Conservation (phyloP, 2,329 filamentous ascomycete genomes). For the Grosmannia clavigera region DNA sequence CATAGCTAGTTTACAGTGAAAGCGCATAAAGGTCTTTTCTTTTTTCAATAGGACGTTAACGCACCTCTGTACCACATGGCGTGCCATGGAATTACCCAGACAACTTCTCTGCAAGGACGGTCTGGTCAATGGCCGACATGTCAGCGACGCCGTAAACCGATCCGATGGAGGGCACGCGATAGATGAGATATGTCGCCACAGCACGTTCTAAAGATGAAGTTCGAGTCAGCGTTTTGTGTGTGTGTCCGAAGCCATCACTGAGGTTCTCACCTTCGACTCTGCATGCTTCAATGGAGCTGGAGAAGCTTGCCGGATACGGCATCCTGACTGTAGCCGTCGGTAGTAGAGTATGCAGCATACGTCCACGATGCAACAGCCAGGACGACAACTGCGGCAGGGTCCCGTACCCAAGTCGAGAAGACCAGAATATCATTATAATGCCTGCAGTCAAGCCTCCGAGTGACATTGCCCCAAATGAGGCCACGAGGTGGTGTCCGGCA, state of each 20-base stretch:
- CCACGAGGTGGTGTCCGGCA: conserved; percentile 51
- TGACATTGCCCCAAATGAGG: conserved; percentile 48
- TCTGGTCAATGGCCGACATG: conserved; percentile 51
- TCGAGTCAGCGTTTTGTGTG: too few relatives aligned
- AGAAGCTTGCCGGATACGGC: conserved; percentile 5
- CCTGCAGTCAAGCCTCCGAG: conserved; percentile 44
- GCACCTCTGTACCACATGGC: neutral
- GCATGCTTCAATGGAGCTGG: neutral
- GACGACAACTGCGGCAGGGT: conserved; percentile 29
- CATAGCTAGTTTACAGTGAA: neutral
- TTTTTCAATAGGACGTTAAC: neutral
- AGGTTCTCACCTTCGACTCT: conserved; percentile 5
- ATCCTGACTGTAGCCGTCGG: conserved; percentile 10
- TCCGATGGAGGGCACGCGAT: conserved; percentile 50
- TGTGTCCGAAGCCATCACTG: too few relatives aligned
- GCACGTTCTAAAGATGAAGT: neutral
- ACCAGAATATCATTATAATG: conserved; percentile 39
- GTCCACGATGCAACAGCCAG: conserved; percentile 40
- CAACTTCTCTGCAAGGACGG: conserved; percentile 13
- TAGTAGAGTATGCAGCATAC: conserved; percentile 22
- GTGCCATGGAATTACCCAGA: conserved; percentile 1
- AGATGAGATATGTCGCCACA: conserved; percentile 24
- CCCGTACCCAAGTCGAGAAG: conserved; percentile 22
- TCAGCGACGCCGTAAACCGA: conserved; percentile 53
- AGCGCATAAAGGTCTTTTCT: neutral